Percentiles rank a stretch among this genome's conserved stretches.
Evolutionary conservation across 179 eudicot species (phyloP).

Genomic region (Beta macrorhiza): DNA sequence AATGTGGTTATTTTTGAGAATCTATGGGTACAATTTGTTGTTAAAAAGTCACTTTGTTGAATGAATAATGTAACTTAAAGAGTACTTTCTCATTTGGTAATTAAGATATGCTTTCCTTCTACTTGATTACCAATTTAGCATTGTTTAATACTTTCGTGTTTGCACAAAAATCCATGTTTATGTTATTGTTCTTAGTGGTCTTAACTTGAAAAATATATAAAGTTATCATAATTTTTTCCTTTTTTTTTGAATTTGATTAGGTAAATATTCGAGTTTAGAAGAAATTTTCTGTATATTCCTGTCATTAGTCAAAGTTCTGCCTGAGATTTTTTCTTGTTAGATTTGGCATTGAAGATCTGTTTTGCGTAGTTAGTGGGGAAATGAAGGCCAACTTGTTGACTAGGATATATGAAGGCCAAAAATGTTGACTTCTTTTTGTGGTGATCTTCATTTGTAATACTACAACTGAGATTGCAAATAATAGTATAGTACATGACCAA

Average conservation of each 20-base stretch:
- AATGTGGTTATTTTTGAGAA: not conserved
- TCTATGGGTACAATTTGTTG: not conserved
- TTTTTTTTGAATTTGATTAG: not conserved
- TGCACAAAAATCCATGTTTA: too few species aligned
- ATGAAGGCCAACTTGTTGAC: constrained; percentile 7
- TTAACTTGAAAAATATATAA: not conserved
- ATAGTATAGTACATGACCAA: not conserved
- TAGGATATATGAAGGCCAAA: not conserved
- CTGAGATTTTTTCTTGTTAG: not conserved
- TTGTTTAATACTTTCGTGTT: not conserved
- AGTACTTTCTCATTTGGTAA: not conserved
- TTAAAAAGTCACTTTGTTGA: not conserved
- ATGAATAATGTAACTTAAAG: not conserved
- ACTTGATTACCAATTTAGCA: not conserved
- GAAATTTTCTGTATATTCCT: not conserved
- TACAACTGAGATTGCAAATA: not conserved
- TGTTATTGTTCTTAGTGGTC: not conserved
- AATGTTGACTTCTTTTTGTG: constrained; percentile 1
- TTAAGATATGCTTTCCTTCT: not conserved
- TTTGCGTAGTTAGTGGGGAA: constrained; percentile 15
- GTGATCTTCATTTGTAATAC: not conserved
- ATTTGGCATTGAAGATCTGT: not conserved
- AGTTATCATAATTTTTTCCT: too few species aligned
- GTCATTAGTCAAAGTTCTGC: not conserved
- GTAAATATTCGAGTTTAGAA: not conserved